Conservation (phyloP, 345 rosid species). For the Anastatica hierochuntica region DNA sequence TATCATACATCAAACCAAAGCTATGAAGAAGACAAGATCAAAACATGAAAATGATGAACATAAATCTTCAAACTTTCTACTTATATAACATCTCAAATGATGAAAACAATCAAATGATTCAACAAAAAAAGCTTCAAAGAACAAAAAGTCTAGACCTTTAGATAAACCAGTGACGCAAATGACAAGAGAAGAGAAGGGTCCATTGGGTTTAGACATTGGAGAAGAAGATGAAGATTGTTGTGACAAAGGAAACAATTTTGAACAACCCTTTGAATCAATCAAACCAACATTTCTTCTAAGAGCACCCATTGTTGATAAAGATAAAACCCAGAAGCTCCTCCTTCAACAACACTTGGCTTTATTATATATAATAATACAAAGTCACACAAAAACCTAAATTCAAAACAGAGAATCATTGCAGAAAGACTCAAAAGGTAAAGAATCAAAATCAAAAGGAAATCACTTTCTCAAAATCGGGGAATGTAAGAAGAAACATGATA, state of each 20-base stretch:
- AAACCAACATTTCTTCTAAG: constrained; percentile 44
- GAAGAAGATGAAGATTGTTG: constrained; percentile 42
- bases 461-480: constrained; percentile 16
- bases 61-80: background rate
- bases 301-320: constrained; percentile 39
- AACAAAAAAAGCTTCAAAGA: background rate
- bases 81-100: background rate
- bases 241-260: constrained; percentile 50
- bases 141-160: constrained; percentile 41
- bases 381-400: too few relatives aligned
- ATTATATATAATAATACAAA: constrained; percentile 4
- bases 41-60: background rate
- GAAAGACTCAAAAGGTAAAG: too few relatives aligned
- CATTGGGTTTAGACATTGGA: constrained; percentile 29
- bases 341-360: background rate
- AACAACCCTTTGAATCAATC: constrained; percentile 68
- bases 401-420: constrained; percentile 26
- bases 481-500: constrained; percentile 20
- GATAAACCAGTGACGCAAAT: constrained; percentile 93
- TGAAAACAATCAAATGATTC: background rate
- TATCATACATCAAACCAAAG: too few relatives aligned
- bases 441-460: constrained; percentile 7
- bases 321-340: background rate
- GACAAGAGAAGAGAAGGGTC: constrained; percentile 63
- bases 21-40: background rate